Percentiles rank a stretch among this genome's conserved stretches.
These are phyloP conservation scores for Annulohypoxylon nitens DNA, from an alignment of 495 filamentous ascomycete genomes.

Conservation along the genomic window DNA sequence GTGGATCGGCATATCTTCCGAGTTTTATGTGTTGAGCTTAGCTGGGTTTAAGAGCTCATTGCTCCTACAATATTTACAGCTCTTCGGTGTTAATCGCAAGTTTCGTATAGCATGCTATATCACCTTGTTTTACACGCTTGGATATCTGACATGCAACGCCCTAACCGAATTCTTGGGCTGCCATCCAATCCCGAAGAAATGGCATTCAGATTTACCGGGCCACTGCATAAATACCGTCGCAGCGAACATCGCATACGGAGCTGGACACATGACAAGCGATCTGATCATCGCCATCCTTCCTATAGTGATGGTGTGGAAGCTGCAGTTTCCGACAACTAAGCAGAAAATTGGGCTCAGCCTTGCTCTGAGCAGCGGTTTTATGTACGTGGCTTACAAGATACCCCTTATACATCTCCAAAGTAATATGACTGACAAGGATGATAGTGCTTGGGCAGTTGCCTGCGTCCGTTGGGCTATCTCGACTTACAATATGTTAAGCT, in stretches of 20 bases:
- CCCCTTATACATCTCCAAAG: too few species aligned
- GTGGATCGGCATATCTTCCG: constrained; percentile 56
- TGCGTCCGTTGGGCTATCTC: constrained; percentile 54
- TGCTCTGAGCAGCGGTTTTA: constrained; percentile 46
- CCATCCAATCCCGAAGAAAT: constrained; percentile 55
- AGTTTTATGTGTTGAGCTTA: constrained; percentile 55
- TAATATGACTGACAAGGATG: constrained; percentile 2
- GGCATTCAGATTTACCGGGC: constrained; percentile 50
- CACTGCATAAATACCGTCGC: constrained; percentile 55
- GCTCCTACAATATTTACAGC: constrained; percentile 56
- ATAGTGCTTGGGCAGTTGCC: constrained; percentile 56
- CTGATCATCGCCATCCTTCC: constrained; percentile 52
- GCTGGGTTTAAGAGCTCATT: constrained; percentile 58
- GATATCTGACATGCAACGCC: constrained; percentile 58
- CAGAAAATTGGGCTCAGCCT: constrained; percentile 53
- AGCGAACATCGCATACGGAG: constrained; percentile 49
- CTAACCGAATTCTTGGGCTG: constrained; percentile 58
- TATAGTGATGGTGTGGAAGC: constrained; percentile 47
- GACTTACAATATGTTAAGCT: constrained; percentile 49
- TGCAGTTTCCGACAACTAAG: constrained; percentile 44
- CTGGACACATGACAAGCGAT: constrained; percentile 48
- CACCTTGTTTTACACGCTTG: constrained; percentile 57
- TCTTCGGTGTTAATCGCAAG: constrained; percentile 53
- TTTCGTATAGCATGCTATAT: constrained; percentile 57
- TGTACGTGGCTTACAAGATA: constrained; percentile 35